Percentiles rank a stretch among this genome's conserved stretches.
These are phyloP conservation scores for Yamadazyma friedrichii DNA, from an alignment of 1,139 yeast species.

Conservation along the genomic window DNA sequence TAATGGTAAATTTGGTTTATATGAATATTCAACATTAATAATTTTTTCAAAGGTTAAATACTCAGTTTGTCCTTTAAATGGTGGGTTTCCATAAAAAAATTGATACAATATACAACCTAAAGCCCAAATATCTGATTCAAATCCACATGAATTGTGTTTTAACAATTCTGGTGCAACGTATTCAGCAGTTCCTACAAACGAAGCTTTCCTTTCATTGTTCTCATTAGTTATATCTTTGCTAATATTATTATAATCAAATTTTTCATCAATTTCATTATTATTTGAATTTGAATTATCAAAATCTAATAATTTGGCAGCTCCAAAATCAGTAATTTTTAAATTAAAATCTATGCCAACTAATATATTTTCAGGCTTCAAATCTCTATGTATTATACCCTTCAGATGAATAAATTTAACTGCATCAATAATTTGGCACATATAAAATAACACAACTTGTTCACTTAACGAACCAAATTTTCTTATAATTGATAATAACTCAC, in stretches of 20 bases:
- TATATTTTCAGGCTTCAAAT: conserved; percentile 91
- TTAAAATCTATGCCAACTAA: conserved; percentile 78
- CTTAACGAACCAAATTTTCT: conserved; percentile 77
- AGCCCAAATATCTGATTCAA: conserved; percentile 94
- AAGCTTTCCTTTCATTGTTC: conserved; percentile 58
- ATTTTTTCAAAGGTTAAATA: conserved; percentile 93
- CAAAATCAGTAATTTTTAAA: conserved; percentile 94
- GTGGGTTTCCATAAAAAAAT: conserved; percentile 92
- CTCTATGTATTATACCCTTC: conserved; percentile 89
- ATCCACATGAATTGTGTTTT: conserved; percentile 80
- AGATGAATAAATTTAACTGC: conserved; percentile 82
- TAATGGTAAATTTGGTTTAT: conserved; percentile 75
- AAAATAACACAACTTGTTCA: conserved; percentile 74
- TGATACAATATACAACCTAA: conserved; percentile 92
- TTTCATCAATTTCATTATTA: conserved; percentile 22
- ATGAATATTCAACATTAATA: conserved; percentile 76
- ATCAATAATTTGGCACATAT: conserved; percentile 76
- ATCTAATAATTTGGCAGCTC: conserved; percentile 86
- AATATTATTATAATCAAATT: conserved; percentile 34
- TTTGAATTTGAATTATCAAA: conserved; percentile 29
- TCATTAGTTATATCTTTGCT: conserved; percentile 12
- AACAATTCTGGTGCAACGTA: conserved; percentile 93
- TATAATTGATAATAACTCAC: conserved; percentile 68
- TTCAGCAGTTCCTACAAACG: conserved; percentile 59
- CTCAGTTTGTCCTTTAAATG: conserved; percentile 95